Percentiles rank a stretch among this genome's conserved stretches.
Conservation (phyloP, 345 rosid genomes). For the Acer saccharum region DNA sequence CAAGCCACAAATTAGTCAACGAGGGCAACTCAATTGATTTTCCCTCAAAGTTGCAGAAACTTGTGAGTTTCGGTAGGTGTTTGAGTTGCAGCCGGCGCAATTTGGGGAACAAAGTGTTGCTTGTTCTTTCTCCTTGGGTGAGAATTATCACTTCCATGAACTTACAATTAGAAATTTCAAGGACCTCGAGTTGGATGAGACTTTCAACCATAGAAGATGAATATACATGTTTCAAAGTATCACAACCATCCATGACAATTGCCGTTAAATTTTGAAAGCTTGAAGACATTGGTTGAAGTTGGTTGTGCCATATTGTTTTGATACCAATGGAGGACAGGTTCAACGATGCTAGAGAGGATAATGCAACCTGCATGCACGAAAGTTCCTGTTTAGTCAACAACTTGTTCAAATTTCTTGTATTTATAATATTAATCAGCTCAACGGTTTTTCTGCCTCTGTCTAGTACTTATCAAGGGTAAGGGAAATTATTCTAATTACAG, state of each 20-base stretch:
- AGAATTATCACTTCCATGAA: constrained; percentile 20
- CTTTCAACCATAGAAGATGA: background rate
- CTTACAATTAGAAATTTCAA: background rate
- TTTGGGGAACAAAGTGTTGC: constrained; percentile 8
- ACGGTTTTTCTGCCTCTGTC: no score
- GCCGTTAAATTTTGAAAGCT: background rate
- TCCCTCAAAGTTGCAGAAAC: background rate
- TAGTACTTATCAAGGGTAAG: no score
- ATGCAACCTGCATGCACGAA: no score
- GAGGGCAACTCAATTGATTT: background rate
- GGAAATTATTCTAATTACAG: no score
- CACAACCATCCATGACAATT: background rate
- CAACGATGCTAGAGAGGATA: no score
- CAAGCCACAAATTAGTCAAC: background rate
- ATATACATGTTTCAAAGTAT: background rate
- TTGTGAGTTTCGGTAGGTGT: background rate
- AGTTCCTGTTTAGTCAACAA: no score
- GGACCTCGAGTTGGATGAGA: background rate
- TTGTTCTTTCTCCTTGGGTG: background rate
- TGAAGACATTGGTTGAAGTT: background rate
- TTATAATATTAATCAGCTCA: no score
- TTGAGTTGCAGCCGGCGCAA: background rate
- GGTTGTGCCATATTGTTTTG: constrained; percentile 4
- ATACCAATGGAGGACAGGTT: no score
- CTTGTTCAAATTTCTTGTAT: no score